These are phyloP conservation scores for Rubroboletus satanas DNA, from an alignment of 768 basidiomycete genomes.

Conservation along the genomic window DNA sequence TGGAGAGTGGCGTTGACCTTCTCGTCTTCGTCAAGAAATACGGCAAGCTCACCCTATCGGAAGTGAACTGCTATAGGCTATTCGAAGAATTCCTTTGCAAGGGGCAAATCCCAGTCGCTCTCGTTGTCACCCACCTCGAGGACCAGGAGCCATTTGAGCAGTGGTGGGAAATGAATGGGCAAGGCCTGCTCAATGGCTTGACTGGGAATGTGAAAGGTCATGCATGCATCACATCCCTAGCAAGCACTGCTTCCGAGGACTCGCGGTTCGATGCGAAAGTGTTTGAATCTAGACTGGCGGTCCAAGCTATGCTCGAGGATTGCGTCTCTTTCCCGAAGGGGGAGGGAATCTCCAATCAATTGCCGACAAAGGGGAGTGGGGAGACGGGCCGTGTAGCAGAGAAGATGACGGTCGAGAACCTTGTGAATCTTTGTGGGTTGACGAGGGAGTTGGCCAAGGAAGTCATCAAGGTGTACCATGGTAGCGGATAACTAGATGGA, in stretches of 20 bases:
- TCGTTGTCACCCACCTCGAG: slow-evolving; percentile 36
- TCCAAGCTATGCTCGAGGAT: slow-evolving; percentile 3
- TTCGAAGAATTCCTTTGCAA: slow-evolving; percentile 34
- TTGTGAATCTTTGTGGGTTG: too few relatives aligned
- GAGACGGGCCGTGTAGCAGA: too few relatives aligned
- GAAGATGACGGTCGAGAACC: too few relatives aligned
- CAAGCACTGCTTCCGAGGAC: background rate
- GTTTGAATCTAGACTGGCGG: background rate
- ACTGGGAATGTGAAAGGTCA: slow-evolving; percentile 4
- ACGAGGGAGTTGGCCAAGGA: too few relatives aligned
- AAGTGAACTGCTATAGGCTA: slow-evolving; percentile 25
- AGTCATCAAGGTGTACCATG: too few relatives aligned
- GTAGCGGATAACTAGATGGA: too few relatives aligned
- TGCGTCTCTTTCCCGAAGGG: too few relatives aligned
- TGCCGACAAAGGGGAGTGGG: too few relatives aligned
- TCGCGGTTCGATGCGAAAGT: background rate
- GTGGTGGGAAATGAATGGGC: slow-evolving; percentile 22
- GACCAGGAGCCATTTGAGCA: slow-evolving; percentile 10
- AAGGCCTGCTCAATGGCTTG: background rate
- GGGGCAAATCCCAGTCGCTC: slow-evolving; percentile 5
- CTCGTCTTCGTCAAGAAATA: too few relatives aligned
- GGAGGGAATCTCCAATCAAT: too few relatives aligned
- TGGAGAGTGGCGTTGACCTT: too few relatives aligned
- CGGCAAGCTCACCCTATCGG: slow-evolving; percentile 8
- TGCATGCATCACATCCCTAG: slow-evolving; percentile 20